Evolutionary conservation across 441 rosid genomes (phyloP).

Genomic region (Viola pubescens): DNA sequence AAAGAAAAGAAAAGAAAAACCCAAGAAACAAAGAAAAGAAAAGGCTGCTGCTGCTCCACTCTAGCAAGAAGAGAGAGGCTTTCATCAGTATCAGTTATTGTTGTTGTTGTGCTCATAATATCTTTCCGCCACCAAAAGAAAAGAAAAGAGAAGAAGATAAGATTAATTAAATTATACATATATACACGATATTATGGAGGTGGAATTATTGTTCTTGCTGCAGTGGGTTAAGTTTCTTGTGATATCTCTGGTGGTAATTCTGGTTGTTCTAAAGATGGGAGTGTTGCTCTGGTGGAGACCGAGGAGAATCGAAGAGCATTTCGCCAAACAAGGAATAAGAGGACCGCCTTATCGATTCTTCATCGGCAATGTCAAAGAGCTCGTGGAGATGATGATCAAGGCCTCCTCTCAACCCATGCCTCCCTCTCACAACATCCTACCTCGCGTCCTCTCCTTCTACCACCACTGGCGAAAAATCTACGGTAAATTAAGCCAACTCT

Average conservation of each 20-base stretch:
- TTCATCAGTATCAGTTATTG: too few species aligned
- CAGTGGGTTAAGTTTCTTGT: slow-evolving; percentile 22
- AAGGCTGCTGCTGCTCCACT: slow-evolving; percentile 29
- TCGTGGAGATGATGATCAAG: slow-evolving; percentile 82
- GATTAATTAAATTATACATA: too few species aligned
- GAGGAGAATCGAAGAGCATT: slow-evolving; percentile 73
- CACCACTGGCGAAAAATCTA: slow-evolving; percentile 96
- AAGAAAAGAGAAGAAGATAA: too few species aligned
- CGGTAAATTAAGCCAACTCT: slow-evolving; percentile 32
- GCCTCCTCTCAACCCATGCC: slow-evolving; percentile 95
- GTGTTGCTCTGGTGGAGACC: slow-evolving; percentile 86
- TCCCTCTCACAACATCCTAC: slow-evolving; percentile 86
- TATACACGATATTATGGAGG: background rate
- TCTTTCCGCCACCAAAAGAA: too few species aligned
- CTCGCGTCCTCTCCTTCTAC: slow-evolving; percentile 85
- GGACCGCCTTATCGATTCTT: slow-evolving; percentile 95
- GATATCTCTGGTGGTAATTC: slow-evolving; percentile 20
- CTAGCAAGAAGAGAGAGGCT: slow-evolving; percentile 5
- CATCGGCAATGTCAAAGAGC: slow-evolving; percentile 85
- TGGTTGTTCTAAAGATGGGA: slow-evolving; percentile 27
- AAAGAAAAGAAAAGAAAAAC: background rate
- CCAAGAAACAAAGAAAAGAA: slow-evolving; percentile 14
- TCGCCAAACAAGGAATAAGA: slow-evolving; percentile 88
- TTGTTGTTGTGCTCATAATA: too few species aligned
- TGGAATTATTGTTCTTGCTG: slow-evolving; percentile 11